Percentiles rank a stretch among this genome's conserved stretches.
Evolutionary conservation across 129 eudicot species (phyloP).

Genomic region (Ambrosia artemisiifolia): DNA sequence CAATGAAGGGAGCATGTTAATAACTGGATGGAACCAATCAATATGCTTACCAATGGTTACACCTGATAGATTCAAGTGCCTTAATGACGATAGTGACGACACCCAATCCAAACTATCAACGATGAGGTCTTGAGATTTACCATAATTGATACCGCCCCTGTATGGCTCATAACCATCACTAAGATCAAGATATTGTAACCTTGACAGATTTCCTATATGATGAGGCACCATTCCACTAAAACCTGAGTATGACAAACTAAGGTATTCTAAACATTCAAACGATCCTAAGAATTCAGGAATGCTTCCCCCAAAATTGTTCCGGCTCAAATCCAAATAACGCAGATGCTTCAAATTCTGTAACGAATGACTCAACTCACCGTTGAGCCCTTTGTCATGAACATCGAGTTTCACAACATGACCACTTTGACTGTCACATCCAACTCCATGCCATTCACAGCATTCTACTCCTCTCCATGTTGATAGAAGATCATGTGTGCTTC

Average conservation of each 20-base stretch:
- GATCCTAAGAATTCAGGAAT: conserved; percentile 1
- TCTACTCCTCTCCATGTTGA: conserved; percentile 5
- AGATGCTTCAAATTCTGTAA: not conserved
- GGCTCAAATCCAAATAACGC: not conserved
- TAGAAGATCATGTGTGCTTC: not conserved
- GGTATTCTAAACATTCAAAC: not conserved
- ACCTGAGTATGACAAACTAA: not conserved
- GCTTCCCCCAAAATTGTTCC: not conserved
- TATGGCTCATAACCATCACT: not conserved
- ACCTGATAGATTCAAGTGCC: not conserved
- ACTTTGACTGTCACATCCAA: not conserved
- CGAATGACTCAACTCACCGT: not conserved
- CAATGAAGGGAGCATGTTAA: conserved; percentile 12
- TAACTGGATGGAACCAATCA: not conserved
- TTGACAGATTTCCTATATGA: conserved; percentile 6
- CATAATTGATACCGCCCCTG: not conserved
- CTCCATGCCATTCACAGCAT: not conserved
- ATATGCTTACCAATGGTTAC: not conserved
- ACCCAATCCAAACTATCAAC: not conserved
- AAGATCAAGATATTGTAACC: conserved; percentile 5
- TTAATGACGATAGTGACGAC: not conserved
- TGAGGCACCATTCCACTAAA: not conserved
- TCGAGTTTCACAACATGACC: conserved; percentile 7
- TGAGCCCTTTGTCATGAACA: not conserved
- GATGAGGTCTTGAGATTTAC: no score